Evolutionary conservation across 495 filamentous ascomycete genomes (phyloP).

Genomic region (Aspergillus cavernicola): DNA sequence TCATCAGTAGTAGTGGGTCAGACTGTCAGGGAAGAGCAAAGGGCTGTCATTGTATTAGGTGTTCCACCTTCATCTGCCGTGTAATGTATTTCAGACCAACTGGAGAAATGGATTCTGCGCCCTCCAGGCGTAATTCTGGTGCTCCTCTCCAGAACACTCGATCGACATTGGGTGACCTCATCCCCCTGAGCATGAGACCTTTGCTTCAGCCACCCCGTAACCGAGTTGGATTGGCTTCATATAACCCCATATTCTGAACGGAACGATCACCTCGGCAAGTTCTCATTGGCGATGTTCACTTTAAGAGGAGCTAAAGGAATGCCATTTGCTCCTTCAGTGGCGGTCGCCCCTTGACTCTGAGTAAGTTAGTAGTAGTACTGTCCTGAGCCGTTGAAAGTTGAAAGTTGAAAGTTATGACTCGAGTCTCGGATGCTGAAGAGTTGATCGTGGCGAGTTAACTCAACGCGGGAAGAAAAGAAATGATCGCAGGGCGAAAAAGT

Average conservation of each 20-base stretch:
- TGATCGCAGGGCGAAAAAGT: not conserved
- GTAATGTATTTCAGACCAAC: constrained; percentile 10
- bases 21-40: constrained; percentile 5
- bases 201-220: constrained; percentile 13
- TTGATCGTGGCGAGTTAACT: not conserved
- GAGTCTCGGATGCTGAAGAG: not conserved
- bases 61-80: constrained; percentile 3
- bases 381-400: not conserved
- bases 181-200: constrained; percentile 15
- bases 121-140: not conserved
- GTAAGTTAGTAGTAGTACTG: too few species aligned
- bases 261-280: constrained; percentile 9
- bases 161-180: constrained; percentile 39
- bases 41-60: not conserved
- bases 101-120: not conserved
- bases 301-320: not conserved
- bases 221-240: constrained; percentile 3
- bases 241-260: constrained; percentile 7
- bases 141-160: not conserved
- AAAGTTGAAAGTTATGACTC: not conserved
- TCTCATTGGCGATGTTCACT: not conserved
- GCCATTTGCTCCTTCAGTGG: constrained; percentile 4
- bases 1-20: constrained; percentile 2
- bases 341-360: constrained; percentile 2
- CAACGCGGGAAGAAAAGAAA: not conserved